Percentiles rank a stretch among this genome's conserved stretches.
Evolutionary conservation across 148 eudicot species (phyloP).

Genomic region (Rhododendron henanense): DNA sequence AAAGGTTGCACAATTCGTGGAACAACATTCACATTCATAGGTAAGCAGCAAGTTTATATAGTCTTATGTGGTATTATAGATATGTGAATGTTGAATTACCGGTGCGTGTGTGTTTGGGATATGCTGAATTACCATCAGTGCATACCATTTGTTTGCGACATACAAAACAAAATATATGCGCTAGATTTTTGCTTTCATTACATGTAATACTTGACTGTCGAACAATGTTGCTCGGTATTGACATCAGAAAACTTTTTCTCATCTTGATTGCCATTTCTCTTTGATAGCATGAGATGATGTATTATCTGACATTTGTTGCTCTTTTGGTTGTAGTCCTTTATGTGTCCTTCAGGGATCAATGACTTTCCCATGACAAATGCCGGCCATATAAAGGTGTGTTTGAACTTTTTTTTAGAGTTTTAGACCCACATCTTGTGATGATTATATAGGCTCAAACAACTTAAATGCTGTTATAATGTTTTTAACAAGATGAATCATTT

Average conservation of each 20-base stretch:
- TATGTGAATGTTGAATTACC: no score
- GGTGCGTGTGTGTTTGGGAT: no score
- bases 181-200: background rate
- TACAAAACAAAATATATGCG: no score
- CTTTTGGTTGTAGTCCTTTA: conserved; percentile 64
- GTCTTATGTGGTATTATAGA: no score
- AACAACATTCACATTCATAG: no score
- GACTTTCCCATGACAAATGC: conserved; percentile 96
- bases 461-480: background rate
- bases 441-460: background rate
- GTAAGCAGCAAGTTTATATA: no score
- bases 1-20: no score
- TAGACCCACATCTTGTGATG: background rate
- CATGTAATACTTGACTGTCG: background rate
- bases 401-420: background rate
- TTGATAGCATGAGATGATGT: background rate
- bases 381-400: conserved; percentile 71
- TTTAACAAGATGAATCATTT: background rate
- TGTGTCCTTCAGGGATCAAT: conserved; percentile 97
- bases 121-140: no score
- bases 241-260: background rate
- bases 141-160: background rate
- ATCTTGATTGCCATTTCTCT: background rate
- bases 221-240: background rate
- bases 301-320: conserved; percentile 4